phyloP scores from a whole-genome alignment of 2,329 filamentous ascomycete species.

The Graphium sp. region DNA sequence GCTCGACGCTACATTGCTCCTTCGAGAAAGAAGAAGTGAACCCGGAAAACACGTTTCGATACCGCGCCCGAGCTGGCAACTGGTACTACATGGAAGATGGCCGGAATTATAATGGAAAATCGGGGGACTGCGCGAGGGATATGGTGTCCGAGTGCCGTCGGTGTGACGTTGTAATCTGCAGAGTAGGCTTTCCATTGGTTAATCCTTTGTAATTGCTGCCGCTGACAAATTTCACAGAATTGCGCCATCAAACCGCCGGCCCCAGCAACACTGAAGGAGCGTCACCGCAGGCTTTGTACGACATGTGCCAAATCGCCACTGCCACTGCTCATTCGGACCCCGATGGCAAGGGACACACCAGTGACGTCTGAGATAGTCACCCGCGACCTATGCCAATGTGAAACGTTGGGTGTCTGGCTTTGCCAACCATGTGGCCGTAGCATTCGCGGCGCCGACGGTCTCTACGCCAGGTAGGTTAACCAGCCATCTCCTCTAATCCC shows the following conservation, averaged over 20 bases:
- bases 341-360: constrained; percentile 24
- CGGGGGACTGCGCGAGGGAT: constrained; percentile 69
- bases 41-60: constrained; percentile 37
- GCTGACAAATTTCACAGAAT: constrained; percentile 40
- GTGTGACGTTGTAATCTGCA: constrained; percentile 63
- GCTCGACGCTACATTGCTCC: constrained; percentile 61
- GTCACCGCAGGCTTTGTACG: constrained; percentile 67
- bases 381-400: constrained; percentile 34
- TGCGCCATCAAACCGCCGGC: constrained; percentile 75
- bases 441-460: constrained; percentile 41
- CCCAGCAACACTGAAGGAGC: constrained; percentile 45
- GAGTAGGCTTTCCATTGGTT: constrained; percentile 38
- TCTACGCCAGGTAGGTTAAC: constrained; percentile 41
- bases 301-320: constrained; percentile 61
- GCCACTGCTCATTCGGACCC: constrained; percentile 28
- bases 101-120: constrained; percentile 44
- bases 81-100: constrained; percentile 43
- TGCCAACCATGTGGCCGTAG: constrained; percentile 69
- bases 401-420: constrained; percentile 53
- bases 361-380: constrained; percentile 39
- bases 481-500: not conserved
- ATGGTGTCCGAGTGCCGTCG: constrained; percentile 71
- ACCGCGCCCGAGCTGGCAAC: constrained; percentile 37
- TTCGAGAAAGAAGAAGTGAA: constrained; percentile 47
- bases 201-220: not conserved